A percentile compares a stretch with the other conserved stretches of the same genome.
Evolutionary conservation across 768 basidiomycete genomes (phyloP).

Genomic region (Rhizopogon sp.): DNA sequence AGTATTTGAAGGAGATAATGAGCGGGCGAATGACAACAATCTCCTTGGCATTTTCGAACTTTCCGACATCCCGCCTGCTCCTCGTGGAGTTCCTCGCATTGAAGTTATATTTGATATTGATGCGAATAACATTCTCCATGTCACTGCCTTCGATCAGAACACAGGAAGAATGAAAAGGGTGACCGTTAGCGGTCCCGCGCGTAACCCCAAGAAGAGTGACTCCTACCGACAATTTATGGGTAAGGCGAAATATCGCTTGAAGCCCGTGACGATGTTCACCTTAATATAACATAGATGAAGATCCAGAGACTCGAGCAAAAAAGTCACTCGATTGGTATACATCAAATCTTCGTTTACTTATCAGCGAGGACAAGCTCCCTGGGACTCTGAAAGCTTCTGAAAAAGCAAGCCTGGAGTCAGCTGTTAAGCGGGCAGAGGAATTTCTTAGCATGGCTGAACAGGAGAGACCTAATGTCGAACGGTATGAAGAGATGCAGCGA

Average conservation of each 20-base stretch:
- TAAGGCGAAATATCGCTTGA: slow-evolving; percentile 24
- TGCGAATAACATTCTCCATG: slow-evolving; percentile 92
- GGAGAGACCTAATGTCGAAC: neutral
- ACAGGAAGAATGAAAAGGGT: slow-evolving; percentile 65
- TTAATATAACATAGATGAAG: slow-evolving; percentile 50
- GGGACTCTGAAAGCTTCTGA: slow-evolving; percentile 83
- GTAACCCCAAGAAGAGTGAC: slow-evolving; percentile 41
- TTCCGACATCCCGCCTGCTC: slow-evolving; percentile 94
- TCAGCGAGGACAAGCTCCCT: slow-evolving; percentile 79
- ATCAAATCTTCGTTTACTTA: slow-evolving; percentile 90
- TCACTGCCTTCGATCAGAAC: slow-evolving; percentile 92
- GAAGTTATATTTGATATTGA: slow-evolving; percentile 98
- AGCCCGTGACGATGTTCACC: slow-evolving; percentile 3
- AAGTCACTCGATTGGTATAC: slow-evolving; percentile 91
- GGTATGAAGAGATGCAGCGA: neutral
- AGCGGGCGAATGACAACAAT: slow-evolving; percentile 98
- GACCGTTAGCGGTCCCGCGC: neutral
- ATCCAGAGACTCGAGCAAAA: slow-evolving; percentile 83
- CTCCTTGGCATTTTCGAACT: slow-evolving; percentile 97
- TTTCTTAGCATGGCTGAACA: neutral
- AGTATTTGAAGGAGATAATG: slow-evolving; percentile 97
- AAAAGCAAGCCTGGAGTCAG: slow-evolving; percentile 76
- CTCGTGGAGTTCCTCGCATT: slow-evolving; percentile 95
- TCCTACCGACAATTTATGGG: slow-evolving; percentile 87
- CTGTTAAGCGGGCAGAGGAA: slow-evolving; percentile 64